Evolutionary conservation across 2,329 filamentous ascomycete genomes (phyloP), one percentile per base, ranked within the genome.

Genomic region (Elsinoe fawcettii): DNA sequence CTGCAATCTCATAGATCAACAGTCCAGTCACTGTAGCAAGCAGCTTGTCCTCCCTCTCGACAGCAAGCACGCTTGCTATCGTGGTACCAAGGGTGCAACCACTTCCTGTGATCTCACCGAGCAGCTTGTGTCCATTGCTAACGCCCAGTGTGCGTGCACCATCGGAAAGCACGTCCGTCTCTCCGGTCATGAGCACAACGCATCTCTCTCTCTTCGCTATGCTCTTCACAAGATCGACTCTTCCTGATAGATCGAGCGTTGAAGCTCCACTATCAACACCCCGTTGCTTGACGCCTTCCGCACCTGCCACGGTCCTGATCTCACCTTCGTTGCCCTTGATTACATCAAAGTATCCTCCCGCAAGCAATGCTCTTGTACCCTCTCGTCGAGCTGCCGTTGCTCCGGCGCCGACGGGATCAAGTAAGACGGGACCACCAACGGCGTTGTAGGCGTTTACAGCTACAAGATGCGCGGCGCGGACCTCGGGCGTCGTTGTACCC

Each of bases 261-360:
- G 83, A 82, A 3, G 80, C 73, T 1, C 80, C 81, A 61, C 85
- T 89, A 71, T 97, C 92, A 9, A 97, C 92, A 51, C 92, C 92
- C 43, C 86, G 84, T 71, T 96, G 92, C 59, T 67, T 69, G 56
- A 76, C 73, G 9, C 70, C 70, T 22, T 68, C 72, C 43, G 79
- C 75, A 41, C 86, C 86, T 37, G 80, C 81, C 0, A 92, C 83
- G 2, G 87, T 84, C 49, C 80, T 77, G 60, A 97, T 90, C 71
- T 97, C 93, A 56, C 86, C 84, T 68, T 95, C 89, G 71, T 97
- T 97, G 51, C 92, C 92, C 69, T 97, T 97, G 72, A 97, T 91
- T 41, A 96, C 77, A 69, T 89, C 83, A 65, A 95, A 88, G 70
- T 88, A 88, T 37, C 90, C 90, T 2, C 77, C 79, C 0, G 80